These are phyloP conservation scores for Geum urbanum DNA, from an alignment of 306 rosid species.

Conservation along the genomic window DNA sequence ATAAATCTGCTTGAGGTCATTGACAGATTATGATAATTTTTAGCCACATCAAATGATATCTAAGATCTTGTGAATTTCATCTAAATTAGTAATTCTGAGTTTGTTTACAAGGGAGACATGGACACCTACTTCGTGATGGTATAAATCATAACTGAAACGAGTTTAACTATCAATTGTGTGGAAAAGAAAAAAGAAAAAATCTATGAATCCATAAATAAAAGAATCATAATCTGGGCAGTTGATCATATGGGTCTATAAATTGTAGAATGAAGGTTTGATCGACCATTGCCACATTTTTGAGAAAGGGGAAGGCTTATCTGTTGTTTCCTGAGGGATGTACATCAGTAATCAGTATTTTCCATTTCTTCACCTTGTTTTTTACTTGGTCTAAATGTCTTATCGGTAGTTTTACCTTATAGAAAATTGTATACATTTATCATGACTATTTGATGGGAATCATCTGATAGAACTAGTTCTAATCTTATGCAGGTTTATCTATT, in stretches of 20 bases:
- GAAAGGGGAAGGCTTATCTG: not conserved
- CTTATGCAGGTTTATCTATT: slow-evolving; percentile 56
- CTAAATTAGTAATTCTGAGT: not conserved
- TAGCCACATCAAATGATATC: not conserved
- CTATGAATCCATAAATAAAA: not conserved
- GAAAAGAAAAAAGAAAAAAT: not conserved
- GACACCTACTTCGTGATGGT: not conserved
- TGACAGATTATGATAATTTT: not conserved
- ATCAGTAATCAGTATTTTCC: not conserved
- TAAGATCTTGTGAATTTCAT: not conserved
- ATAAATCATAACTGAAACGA: not conserved
- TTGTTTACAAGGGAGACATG: not conserved
- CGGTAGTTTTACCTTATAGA: not conserved
- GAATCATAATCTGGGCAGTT: not conserved
- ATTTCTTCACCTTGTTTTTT: not conserved
- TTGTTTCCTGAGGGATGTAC: not conserved
- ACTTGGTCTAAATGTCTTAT: not conserved
- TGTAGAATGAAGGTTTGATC: not conserved
- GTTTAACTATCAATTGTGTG: not conserved
- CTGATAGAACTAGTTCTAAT: not conserved
- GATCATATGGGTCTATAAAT: not conserved
- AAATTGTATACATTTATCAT: not conserved
- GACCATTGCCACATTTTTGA: not conserved
- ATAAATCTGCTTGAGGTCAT: not conserved
- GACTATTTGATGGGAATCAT: slow-evolving; percentile 1